Evolutionary conservation across 495 filamentous ascomycete genomes (phyloP).

Genomic region (Mytilinidion resinicola): DNA sequence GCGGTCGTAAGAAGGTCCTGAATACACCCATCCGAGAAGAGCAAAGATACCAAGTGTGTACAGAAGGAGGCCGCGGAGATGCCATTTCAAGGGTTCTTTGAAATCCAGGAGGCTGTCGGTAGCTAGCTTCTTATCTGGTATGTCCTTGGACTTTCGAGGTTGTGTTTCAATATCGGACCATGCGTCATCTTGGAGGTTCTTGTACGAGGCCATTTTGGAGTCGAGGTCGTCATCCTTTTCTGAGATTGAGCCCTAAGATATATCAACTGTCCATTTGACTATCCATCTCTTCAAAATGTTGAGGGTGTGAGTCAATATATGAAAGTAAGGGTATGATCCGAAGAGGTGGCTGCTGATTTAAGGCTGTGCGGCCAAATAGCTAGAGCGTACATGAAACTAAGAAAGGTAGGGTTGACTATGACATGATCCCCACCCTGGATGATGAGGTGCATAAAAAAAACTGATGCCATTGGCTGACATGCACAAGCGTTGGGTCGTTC

Average conservation of each 20-base stretch:
- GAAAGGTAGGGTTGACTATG: too few relatives aligned
- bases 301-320: too few relatives aligned
- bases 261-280: too few relatives aligned
- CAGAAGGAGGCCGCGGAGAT: neutral
- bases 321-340: too few relatives aligned
- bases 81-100: conserved; percentile 11
- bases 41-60: conserved; percentile 1
- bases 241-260: neutral
- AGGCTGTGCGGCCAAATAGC: too few relatives aligned
- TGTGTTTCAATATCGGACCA: neutral
- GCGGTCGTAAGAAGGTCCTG: neutral
- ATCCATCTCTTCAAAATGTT: too few relatives aligned
- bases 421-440: too few relatives aligned
- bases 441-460: too few relatives aligned
- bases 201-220: neutral
- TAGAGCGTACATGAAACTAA: too few relatives aligned
- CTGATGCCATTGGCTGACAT: too few relatives aligned
- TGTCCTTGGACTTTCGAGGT: neutral
- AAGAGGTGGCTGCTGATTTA: too few relatives aligned
- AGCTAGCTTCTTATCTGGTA: neutral
- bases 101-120: neutral
- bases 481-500: too few relatives aligned
- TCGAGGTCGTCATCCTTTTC: neutral
- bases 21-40: conserved; percentile 1
- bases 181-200: neutral